Evolutionary conservation across 225 moss, liverwort and hornwort species (phyloP).

Genomic region (Ulota crispa): DNA sequence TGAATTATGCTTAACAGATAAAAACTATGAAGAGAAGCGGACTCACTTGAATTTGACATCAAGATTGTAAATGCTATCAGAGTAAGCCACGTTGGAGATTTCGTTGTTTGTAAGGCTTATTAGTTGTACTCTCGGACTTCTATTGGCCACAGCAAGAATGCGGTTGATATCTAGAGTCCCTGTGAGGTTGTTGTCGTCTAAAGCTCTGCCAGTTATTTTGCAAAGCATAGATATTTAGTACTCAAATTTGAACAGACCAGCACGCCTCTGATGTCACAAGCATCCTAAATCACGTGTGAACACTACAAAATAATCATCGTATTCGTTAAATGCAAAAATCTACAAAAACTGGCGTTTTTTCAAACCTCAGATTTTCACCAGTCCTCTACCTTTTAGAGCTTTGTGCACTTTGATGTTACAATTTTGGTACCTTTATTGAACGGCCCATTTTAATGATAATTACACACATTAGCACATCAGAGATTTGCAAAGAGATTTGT

Average conservation of each 20-base stretch:
- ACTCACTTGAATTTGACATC: constrained; percentile 39
- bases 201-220: constrained; percentile 29
- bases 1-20: background rate
- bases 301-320: background rate
- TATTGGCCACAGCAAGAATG: constrained; percentile 20
- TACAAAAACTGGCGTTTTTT: background rate
- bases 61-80: constrained; percentile 25
- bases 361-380: background rate
- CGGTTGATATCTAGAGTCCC: constrained; percentile 41
- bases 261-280: constrained; percentile 2
- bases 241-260: background rate
- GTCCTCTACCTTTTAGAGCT: background rate
- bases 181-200: constrained; percentile 43
- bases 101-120: constrained; percentile 44
- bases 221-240: background rate
- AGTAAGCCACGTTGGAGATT: constrained; percentile 34
- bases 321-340: background rate
- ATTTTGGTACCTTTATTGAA: background rate
- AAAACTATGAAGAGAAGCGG: background rate
- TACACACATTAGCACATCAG: background rate
- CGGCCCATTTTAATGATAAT: background rate
- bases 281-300: background rate
- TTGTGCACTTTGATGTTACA: background rate
- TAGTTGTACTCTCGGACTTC: constrained; percentile 14
- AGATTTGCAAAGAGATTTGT: background rate